Evolutionary conservation across 2,329 filamentous ascomycete species (phyloP), one percentile per base, ranked within the genome.

Genomic region (Nemania bipapillata): DNA sequence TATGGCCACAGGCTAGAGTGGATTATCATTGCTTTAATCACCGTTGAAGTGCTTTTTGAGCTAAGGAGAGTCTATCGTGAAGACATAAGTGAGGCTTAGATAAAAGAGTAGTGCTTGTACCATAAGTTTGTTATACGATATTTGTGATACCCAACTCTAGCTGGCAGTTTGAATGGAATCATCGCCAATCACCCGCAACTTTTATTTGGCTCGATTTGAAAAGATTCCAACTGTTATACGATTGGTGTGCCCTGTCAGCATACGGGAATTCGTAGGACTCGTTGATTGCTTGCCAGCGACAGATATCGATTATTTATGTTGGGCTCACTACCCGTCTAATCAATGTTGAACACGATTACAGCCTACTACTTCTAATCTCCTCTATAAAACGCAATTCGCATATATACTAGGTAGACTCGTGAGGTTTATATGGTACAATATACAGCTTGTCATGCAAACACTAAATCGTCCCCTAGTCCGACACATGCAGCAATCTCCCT

Each of bases 11-110:
- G 93, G 63, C 85, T 99, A 11, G 96, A 98, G 82, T 95, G 93
- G 91, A 96, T 96, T 75, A 98, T 99, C 78, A 98, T 99, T 75
- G 85, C 92, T 2, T 86, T 99, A 63, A 99, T 99, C 77, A 89
- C 92, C 1, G 91, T 98, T 37, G 96, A 99, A 81, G 94, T 98
- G 15, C 85, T 90, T 11, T 96, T 98, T 79, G 95, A 97, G 80
- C 84, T 97, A 70, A 74, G 76, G 65, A 74, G 76, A 62, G 75
- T 77, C 5, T 77, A 76, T 58, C 72, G 65, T 17, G 76, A 77
- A 68, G 71, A 75, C 3, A 55, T 74, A 35, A 70, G 26, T 15
- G 72, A 75, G 57, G 53, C 57, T 35, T 66, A 37, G 24, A 42
- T 32, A 56, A 45, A 56, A 50, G 35, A n/a, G 1, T 64, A 67